A percentile compares a stretch with the other conserved stretches of the same genome.
These are phyloP conservation scores for Xylariaceae sp. DNA, from an alignment of 2,329 filamentous ascomycete genomes.

Conservation along the genomic window DNA sequence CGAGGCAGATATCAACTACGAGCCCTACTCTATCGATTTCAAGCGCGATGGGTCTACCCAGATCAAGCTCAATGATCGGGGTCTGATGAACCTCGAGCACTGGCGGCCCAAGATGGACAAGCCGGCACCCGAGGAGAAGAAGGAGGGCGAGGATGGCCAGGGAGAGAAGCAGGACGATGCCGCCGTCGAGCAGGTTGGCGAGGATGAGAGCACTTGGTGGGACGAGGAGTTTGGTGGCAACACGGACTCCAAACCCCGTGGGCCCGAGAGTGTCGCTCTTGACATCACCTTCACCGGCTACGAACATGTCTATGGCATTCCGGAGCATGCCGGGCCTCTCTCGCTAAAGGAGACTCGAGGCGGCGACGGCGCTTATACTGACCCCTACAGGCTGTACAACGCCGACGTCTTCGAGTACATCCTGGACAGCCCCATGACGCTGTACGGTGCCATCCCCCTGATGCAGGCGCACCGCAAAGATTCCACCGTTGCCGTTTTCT, in stretches of 20 bases:
- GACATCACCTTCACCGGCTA: constrained; percentile 93
- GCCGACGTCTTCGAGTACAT: constrained; percentile 97
- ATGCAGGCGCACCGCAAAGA: constrained; percentile 96
- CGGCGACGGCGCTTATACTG: constrained; percentile 74
- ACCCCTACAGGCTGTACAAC: constrained; percentile 95
- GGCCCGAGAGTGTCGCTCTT: constrained; percentile 84
- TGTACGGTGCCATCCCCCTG: constrained; percentile 95
- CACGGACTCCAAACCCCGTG: constrained; percentile 90
- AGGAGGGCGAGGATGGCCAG: constrained; percentile 46
- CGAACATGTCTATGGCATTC: constrained; percentile 88
- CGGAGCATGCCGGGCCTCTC: constrained; percentile 83
- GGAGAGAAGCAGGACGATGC: constrained; percentile 39
- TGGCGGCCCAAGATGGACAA: constrained; percentile 83
- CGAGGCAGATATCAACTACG: constrained; percentile 76
- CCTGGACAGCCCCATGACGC: constrained; percentile 93
- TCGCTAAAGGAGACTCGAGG: constrained; percentile 88
- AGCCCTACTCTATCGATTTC: constrained; percentile 82
- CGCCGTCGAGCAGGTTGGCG: constrained; percentile 32
- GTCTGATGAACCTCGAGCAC: constrained; percentile 87
- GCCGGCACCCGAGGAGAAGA: constrained; percentile 40
- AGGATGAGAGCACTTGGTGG: constrained; percentile 94
- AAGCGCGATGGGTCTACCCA: constrained; percentile 75
- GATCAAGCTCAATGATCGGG: constrained; percentile 84
- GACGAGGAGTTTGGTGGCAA: constrained; percentile 94
- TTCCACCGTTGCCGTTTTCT: constrained; percentile 93